Base-by-base conservation (phyloP, 176 grass and related monocot species). In the Phyllostachys edulis region DNA sequence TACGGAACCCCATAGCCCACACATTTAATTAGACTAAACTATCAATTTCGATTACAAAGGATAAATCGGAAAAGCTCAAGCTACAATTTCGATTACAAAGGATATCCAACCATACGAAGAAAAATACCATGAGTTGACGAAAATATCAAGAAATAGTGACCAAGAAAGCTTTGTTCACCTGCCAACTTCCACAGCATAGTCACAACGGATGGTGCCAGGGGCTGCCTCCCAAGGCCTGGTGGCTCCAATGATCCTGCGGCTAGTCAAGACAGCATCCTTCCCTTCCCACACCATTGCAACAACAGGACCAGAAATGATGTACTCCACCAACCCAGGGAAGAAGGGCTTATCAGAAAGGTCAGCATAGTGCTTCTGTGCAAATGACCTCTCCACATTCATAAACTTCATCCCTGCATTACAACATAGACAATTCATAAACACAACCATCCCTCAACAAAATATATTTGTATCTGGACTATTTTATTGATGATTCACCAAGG, bases 271-370 rank as follows among this genome's bases (percentile, higher is more conserved):
- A 70, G 87, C 93, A 59, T 91, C 91, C 80, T 93, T 92, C 55
- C 93, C 93, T 46, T 88, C 93, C 93, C 90, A 91, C 7, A 87
- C 93, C 93, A 96, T 92, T 20, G 93, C 93, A 0, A 96, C 93
- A 16, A 93, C 88, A 15, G 93, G 93, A 21, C 93, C 93, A 60
- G 88, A 92, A 67, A 91, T 93, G 80, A 96, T 93, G 88, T 92
- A 93, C 45, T 88, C 88, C 88, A 92, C 90, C 39, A 96, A 73
- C 55, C 80, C 77, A 75, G 83, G n/a, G 47, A 92, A 96, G 91
- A 96, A 96, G 46, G 90, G 90, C 76, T 87, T 86, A 45, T 81
- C 81, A 18, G 91, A 69, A 57, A 91, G 94, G 56, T 93, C 94
- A n/a, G 94, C 88, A 18, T 96, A 96, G 86, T 96, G 90, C 86